phyloP scores from a whole-genome alignment of 2,329 filamentous ascomycete species.

The Hortaea werneckii region DNA sequence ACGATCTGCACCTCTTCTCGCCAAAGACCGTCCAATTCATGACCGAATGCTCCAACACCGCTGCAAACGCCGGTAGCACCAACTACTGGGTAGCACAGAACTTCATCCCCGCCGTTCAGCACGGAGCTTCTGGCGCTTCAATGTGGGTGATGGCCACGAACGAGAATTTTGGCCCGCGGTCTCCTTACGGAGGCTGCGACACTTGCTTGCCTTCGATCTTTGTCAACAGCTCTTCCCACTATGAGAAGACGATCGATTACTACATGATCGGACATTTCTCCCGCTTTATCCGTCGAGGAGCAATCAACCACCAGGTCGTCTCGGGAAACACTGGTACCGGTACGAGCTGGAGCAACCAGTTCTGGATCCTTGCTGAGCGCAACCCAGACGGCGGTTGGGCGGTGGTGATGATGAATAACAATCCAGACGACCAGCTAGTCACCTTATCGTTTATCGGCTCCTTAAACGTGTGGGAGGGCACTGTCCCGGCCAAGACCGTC shows the following conservation, averaged over 20 bases:
- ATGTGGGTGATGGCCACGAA: slow-evolving; percentile 39
- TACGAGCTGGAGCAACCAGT: slow-evolving; percentile 7
- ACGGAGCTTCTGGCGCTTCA: slow-evolving; percentile 37
- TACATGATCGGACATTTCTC: slow-evolving; percentile 45
- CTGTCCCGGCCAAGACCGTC: slow-evolving; percentile 10
- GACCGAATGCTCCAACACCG: slow-evolving; percentile 38
- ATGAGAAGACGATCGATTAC: slow-evolving; percentile 40
- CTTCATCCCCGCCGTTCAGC: slow-evolving; percentile 26
- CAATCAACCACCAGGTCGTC: slow-evolving; percentile 11
- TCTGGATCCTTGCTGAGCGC: slow-evolving; percentile 12
- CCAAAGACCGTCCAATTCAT: slow-evolving; percentile 36
- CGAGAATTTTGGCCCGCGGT: slow-evolving; percentile 34
- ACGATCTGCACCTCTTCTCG: slow-evolving; percentile 32
- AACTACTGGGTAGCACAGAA: slow-evolving; percentile 14
- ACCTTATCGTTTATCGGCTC: slow-evolving; percentile 12
- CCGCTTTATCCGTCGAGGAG: slow-evolving; percentile 14
- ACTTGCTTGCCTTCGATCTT: slow-evolving; percentile 58
- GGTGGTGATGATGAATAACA: slow-evolving; percentile 17
- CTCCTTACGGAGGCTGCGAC: slow-evolving; percentile 32
- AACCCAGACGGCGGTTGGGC: slow-evolving; percentile 17
- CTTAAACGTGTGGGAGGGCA: slow-evolving; percentile 12
- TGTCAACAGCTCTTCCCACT: slow-evolving; percentile 51
- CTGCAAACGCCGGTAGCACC: slow-evolving; percentile 4
- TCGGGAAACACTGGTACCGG: slow-evolving; percentile 7
- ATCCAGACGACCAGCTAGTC: slow-evolving; percentile 11